phyloP scores from a whole-genome alignment of 2,329 filamentous ascomycete species.

The Aureobasidium namibiae region DNA sequence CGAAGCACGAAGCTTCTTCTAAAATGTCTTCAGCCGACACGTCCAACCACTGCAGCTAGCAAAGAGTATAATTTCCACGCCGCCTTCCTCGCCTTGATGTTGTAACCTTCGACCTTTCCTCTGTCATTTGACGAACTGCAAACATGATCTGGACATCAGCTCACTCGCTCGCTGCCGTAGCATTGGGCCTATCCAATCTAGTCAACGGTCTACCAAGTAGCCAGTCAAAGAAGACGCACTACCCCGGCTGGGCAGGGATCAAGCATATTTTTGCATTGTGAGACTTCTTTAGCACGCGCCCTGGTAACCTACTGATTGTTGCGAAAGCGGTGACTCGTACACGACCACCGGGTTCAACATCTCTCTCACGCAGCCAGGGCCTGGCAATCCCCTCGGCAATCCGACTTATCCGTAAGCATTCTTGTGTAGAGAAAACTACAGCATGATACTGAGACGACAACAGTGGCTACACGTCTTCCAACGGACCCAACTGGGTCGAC shows the following conservation, averaged over 20 bases:
- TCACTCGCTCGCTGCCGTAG: not conserved
- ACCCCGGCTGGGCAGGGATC: conserved; percentile 20
- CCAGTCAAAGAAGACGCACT: conserved; percentile 5
- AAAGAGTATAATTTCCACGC: not conserved
- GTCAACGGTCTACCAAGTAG: not conserved
- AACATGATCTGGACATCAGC: not conserved
- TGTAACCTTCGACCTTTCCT: not conserved
- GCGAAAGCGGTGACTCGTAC: conserved; percentile 49
- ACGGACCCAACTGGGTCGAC: conserved; percentile 50
- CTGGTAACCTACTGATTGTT: not conserved
- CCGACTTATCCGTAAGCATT: conserved; percentile 39
- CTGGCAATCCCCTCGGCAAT: conserved; percentile 53
- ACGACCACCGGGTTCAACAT: conserved; percentile 52
- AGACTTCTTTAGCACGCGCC: not conserved
- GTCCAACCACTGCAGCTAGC: not conserved
- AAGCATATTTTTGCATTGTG: conserved; percentile 22
- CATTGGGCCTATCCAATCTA: not conserved
- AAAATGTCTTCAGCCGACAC: not conserved
- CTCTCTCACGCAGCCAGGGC: conserved; percentile 42
- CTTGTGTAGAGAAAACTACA: not conserved
- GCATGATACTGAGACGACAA: not conserved
- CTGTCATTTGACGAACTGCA: not conserved
- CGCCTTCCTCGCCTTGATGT: not conserved
- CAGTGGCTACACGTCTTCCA: conserved; percentile 22
- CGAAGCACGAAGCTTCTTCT: not conserved